Evolutionary conservation across 192 early-diverging fungal genomes (phyloP).

Genomic region (Backusella liffmaniae): DNA sequence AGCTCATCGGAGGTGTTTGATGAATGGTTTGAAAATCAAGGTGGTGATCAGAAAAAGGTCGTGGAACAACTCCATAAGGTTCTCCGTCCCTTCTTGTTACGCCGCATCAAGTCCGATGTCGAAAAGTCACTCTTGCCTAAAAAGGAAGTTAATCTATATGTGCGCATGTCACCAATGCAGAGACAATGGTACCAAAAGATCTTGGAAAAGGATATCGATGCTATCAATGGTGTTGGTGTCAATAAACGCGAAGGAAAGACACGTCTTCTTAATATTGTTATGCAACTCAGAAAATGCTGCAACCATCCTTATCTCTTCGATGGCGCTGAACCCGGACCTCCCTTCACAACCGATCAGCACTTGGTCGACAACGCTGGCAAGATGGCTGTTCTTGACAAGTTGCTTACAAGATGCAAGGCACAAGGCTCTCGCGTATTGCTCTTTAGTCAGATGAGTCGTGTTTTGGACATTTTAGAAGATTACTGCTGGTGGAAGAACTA

Average conservation of each 20-base stretch:
- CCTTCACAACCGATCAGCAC: conserved; percentile 96
- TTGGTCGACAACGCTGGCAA: conserved; percentile 93
- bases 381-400: conserved; percentile 91
- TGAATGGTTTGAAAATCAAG: conserved; percentile 84
- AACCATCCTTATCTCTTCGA: conserved; percentile 96
- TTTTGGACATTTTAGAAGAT: conserved; percentile 98
- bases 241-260: conserved; percentile 84
- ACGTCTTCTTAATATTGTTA: conserved; percentile 89
- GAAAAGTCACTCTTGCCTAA: conserved; percentile 96
- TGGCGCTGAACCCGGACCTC: conserved; percentile 90
- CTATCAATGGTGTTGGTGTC: conserved; percentile 82
- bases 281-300: conserved; percentile 95
- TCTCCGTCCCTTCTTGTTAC: conserved; percentile 81
- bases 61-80: conserved; percentile 62
- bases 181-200: conserved; percentile 94
- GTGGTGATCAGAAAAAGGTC: conserved; percentile 70
- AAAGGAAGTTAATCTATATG: conserved; percentile 90
- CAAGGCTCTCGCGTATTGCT: conserved; percentile 93
- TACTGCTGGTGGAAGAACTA: conserved; percentile 91
- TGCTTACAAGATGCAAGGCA: conserved; percentile 74
- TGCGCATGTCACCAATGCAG: conserved; percentile 93
- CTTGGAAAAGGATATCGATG: conserved; percentile 95
- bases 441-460: conserved; percentile 98
- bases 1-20: conserved; percentile 92
- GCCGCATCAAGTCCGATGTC: conserved; percentile 92